Conservation (phyloP, 2,329 filamentous ascomycete species). For the Paecilomyces sp. region DNA sequence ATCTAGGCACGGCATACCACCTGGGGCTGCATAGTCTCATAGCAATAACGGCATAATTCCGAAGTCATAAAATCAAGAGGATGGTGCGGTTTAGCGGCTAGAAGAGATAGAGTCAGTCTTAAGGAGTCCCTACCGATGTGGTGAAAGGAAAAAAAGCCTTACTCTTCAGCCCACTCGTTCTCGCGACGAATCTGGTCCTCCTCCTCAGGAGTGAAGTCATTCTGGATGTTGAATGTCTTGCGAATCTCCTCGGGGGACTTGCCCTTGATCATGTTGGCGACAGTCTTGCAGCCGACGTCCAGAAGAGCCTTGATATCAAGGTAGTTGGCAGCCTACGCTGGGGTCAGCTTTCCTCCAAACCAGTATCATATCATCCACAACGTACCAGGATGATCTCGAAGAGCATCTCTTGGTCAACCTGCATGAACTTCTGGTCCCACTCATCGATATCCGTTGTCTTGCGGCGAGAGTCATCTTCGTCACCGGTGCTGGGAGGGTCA, state of each 20-base stretch:
- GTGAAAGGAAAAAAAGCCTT: slow-evolving; percentile 20
- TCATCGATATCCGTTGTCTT: slow-evolving; percentile 99
- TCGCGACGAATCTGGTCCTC: slow-evolving; percentile 94
- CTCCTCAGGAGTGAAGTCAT: slow-evolving; percentile 97
- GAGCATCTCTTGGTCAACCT: slow-evolving; percentile 99
- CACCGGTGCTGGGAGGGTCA: slow-evolving; percentile 72
- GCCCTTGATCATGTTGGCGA: slow-evolving; percentile 99
- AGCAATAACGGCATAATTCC: background rate
- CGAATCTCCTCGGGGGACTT: slow-evolving; percentile 99
- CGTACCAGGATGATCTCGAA: slow-evolving; percentile 96
- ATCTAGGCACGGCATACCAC: background rate
- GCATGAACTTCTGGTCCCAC: slow-evolving; percentile 99
- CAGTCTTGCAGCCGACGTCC: slow-evolving; percentile 98
- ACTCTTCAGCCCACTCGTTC: slow-evolving; percentile 87
- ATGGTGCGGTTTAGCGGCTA: background rate
- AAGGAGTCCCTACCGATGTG: background rate
- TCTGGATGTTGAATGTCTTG: slow-evolving; percentile 99
- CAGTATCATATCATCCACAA: slow-evolving; percentile 10
- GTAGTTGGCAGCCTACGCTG: slow-evolving; percentile 80
- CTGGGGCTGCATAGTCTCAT: background rate
- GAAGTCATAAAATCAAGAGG: background rate
- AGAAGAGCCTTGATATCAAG: slow-evolving; percentile 97
- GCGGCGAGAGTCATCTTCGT: slow-evolving; percentile 90
- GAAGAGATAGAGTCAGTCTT: background rate
- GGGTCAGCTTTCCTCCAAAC: background rate